Base-by-base conservation (phyloP, 805 yeast genomes). In the Cyberlindnera maclurae region DNA sequence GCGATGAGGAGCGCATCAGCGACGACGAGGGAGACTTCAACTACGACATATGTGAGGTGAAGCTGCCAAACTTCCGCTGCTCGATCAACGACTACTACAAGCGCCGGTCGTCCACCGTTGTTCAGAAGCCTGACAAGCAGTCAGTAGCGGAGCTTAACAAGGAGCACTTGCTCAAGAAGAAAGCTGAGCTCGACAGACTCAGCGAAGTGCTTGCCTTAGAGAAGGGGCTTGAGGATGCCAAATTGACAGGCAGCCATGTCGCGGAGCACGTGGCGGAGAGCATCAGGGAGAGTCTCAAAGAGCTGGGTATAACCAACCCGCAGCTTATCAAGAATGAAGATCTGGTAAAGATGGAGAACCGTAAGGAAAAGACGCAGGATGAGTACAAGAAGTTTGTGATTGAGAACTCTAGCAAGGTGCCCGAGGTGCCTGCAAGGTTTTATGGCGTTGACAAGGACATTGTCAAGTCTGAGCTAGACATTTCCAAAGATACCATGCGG, bases 1-100 rank as follows among this genome's bases (percentile, higher is more conserved):
- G 70, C 34, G 81, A 77, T 42, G 75, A 76, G 46, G 79, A 73
- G 32, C 75, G 71, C 40, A 75, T 76, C 34, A 82, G 76, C 42
- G 81, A 79, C 10, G 81, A 52, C 17, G 64, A 59, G 11, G 33
- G 26, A 2, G 61, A 55, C 7, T 52, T 53, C 11, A 55, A 54
- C 5, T 63, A 54, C 16, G 67, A 62, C 30, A 59, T 63, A 8
- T 61, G 63, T 12, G 71, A 65, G 24, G 65, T 54, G 15, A 44
- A 52, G 12, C 32, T 55, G 13, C 55, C 58, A 1, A 55, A 55
- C 37, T 53, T 33, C 35, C 33, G 39, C n/a, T 41, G 41, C 2
- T 68, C 38, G 46, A 62, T 34, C 66, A 75, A 43, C 68, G 51
- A 47, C 5, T 47, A 36, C 36, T 52, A 47, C 37, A 52, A 43